Evolutionary conservation across 148 eudicot genomes (phyloP).

Genomic region (Polygonum aviculare): DNA sequence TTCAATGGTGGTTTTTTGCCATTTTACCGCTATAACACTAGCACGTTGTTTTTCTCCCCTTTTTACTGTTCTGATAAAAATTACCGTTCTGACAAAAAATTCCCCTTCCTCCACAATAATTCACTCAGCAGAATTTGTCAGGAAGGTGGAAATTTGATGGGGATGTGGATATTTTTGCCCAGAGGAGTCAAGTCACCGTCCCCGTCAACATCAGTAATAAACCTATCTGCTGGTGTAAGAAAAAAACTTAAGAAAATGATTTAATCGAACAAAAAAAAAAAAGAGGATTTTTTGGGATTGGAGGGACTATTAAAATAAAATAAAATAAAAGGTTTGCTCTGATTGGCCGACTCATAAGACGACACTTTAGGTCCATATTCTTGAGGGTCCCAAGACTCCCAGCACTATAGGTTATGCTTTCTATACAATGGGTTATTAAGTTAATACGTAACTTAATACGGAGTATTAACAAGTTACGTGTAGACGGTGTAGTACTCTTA

Average conservation of each 20-base stretch:
- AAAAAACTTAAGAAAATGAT: background rate
- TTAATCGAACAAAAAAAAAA: background rate
- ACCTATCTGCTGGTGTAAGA: background rate
- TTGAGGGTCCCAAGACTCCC: background rate
- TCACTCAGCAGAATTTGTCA: constrained; percentile 2
- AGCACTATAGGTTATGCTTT: too few relatives aligned
- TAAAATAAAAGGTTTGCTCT: background rate
- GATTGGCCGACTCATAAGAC: background rate
- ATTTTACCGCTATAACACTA: background rate
- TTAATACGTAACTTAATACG: too few relatives aligned
- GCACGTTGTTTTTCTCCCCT: background rate
- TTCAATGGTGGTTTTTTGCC: constrained; percentile 1
- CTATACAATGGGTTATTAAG: too few relatives aligned
- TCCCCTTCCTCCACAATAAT: background rate
- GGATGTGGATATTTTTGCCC: background rate
- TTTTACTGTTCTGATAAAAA: background rate
- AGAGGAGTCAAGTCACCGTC: background rate
- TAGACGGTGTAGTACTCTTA: too few relatives aligned
- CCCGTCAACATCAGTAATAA: background rate
- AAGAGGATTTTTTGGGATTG: background rate
- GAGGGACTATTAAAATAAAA: background rate
- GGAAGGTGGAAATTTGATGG: constrained; percentile 4
- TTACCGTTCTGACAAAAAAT: background rate
- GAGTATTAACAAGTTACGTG: too few relatives aligned
- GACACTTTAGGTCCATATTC: background rate